phyloP scores from a whole-genome alignment of 2,329 filamentous ascomycete species.

The Curvularia verruculosa region DNA sequence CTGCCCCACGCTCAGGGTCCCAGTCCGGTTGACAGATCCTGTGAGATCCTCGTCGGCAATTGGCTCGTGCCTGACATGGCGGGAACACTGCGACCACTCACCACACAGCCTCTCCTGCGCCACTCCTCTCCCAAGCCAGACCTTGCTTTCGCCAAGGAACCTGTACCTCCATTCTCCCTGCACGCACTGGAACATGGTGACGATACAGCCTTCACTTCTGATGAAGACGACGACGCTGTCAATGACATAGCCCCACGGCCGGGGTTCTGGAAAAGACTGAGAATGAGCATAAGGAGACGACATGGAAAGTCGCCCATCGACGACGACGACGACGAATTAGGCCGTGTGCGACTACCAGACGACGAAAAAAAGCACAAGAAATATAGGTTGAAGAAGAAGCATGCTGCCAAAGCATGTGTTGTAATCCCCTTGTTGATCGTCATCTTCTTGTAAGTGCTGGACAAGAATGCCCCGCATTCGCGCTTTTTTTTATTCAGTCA shows the following conservation, averaged over 20 bases:
- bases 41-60: conserved; percentile 18
- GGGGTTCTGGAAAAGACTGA: conserved; percentile 36
- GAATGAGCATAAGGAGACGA: conserved; percentile 38
- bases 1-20: conserved; percentile 11
- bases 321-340: conserved; percentile 20
- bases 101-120: conserved; percentile 29
- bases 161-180: conserved; percentile 25
- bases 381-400: conserved; percentile 27
- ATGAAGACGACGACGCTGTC: conserved; percentile 18
- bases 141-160: conserved; percentile 17
- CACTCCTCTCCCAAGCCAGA: conserved; percentile 27
- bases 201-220: conserved; percentile 22
- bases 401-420: conserved; percentile 26
- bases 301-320: conserved; percentile 21
- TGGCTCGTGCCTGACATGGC: conserved; percentile 37
- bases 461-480: conserved; percentile 13
- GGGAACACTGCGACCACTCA: conserved; percentile 22
- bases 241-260: conserved; percentile 8
- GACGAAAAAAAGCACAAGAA: conserved; percentile 28
- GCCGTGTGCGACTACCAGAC: conserved; percentile 21
- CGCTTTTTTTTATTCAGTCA: conserved; percentile 9
- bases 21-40: conserved; percentile 1
- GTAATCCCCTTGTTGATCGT: conserved; percentile 30
- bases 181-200: conserved; percentile 36
- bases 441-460: conserved; percentile 42